Conservation (phyloP, 2,329 filamentous ascomycete species). For the Coniochaeta sp. region DNA sequence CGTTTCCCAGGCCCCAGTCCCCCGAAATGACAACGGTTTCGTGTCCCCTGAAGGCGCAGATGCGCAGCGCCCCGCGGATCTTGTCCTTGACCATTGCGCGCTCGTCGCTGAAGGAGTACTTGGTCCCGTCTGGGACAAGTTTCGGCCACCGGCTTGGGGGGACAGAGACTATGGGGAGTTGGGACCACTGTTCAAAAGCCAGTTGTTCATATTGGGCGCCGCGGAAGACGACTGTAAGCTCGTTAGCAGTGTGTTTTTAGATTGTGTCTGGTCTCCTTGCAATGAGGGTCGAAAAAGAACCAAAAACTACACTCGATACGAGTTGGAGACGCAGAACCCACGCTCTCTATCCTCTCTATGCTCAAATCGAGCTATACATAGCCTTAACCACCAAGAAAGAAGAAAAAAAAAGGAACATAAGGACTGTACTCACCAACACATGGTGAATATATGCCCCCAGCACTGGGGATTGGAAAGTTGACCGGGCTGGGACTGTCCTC, state of each 20-base stretch:
- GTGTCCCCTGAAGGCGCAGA: conserved; percentile 56
- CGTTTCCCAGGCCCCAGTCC: conserved; percentile 58
- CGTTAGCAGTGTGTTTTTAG: background rate
- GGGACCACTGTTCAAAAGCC: conserved; percentile 41
- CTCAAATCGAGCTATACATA: background rate
- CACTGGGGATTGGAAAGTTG: conserved; percentile 66
- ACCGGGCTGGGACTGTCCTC: conserved; percentile 32
- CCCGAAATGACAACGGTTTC: conserved; percentile 48
- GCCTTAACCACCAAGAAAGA: background rate
- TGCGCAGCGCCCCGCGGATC: conserved; percentile 62
- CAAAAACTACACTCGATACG: background rate
- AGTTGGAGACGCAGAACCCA: background rate
- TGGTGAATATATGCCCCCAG: conserved; percentile 63
- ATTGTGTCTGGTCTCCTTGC: too few species aligned
- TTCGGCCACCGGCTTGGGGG: conserved; percentile 67
- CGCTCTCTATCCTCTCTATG: too few species aligned
- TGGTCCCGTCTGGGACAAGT: conserved; percentile 57
- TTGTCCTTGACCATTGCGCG: conserved; percentile 66
- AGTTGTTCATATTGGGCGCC: conserved; percentile 60
- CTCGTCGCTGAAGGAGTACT: conserved; percentile 67
- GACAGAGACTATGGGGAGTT: conserved; percentile 66
- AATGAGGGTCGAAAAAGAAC: too few species aligned
- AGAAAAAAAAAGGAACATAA: background rate
- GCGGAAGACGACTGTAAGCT: conserved; percentile 57
- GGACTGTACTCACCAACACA: conserved; percentile 45